Conservation (phyloP, 305 asterid genomes). For the Solanum hybrid region DNA sequence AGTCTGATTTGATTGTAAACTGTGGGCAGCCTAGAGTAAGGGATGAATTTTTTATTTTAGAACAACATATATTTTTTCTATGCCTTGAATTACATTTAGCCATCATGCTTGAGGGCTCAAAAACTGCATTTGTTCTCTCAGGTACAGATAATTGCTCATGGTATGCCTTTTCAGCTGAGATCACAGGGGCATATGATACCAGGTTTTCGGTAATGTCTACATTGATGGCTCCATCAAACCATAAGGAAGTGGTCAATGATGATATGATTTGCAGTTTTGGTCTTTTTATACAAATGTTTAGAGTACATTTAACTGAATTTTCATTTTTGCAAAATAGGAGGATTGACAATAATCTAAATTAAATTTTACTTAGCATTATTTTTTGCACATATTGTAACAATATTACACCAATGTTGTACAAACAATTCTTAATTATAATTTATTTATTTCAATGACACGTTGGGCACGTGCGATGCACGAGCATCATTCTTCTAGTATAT, state of each 20-base stretch:
- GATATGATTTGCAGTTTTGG: not conserved
- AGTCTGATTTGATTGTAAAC: not conserved
- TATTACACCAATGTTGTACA: not conserved
- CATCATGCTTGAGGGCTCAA: constrained; percentile 55
- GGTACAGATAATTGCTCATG: constrained; percentile 53
- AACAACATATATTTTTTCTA: constrained; percentile 31
- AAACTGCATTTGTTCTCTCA: constrained; percentile 41
- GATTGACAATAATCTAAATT: not conserved
- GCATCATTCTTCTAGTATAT: not conserved
- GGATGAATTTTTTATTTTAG: not conserved
- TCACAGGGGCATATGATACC: constrained; percentile 32
- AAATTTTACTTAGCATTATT: too few species aligned
- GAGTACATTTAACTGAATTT: not conserved
- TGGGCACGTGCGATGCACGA: not conserved
- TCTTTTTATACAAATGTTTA: not conserved
- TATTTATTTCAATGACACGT: not conserved
- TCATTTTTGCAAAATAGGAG: not conserved
- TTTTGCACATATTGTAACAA: not conserved
- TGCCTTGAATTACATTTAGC: constrained; percentile 58
- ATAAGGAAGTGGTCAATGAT: not conserved
- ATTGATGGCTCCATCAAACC: not conserved
- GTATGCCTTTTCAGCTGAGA: constrained; percentile 53
- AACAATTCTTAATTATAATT: too few species aligned
- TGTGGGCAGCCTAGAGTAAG: not conserved
- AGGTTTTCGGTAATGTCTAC: not conserved